Evolutionary conservation across 164 flowering plant species (phyloP), one percentile per base, ranked within the genome.

Genomic region (Santalum album): DNA sequence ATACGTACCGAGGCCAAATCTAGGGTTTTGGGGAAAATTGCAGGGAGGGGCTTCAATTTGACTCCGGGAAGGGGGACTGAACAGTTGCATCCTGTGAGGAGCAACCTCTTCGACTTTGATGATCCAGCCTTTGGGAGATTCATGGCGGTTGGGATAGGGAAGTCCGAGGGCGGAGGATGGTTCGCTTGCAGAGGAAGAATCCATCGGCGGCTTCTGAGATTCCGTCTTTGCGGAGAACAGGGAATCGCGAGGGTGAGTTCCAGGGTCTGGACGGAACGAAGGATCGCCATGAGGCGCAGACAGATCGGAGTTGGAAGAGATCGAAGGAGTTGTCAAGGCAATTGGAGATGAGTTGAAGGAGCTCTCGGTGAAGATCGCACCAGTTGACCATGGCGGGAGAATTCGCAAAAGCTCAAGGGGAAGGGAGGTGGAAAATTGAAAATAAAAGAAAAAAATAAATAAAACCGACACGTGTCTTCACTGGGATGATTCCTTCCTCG

Each of bases 231-330:
- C 76, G 78, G 57, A 77, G 61, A 55, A 71, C 49, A 15, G 75
- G 78, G 65, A 74, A 77, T 15, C 64, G 67, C 43, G 51, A 49
- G 21, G 69, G 45, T 23, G 65, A 29, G 20, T 20, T 35, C 20
- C 17, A 63, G 24, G 58, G 69, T 15, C 29, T 55, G 19, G 76
- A 61, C 0, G 65, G 25, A 23, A 64, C 53, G 45, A 78, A 62
- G 38, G 72, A 59, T 10, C 86, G 80, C 90, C 90, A 83, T 1
- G 78, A 25, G 43, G n/a, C n/a, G 62, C 86, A 83, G 42, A 83
- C 76, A 22, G 86, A 79, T 46, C 86, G 79, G 63, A 79, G 79
- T 17, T 81, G 84, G 65, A 74, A 55, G 57, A 66, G n/a, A n/a
- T n/a, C n/a, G n/a, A n/a, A n/a, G n/a, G n/a, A n/a, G n/a, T n/a